A percentile compares a stretch with the other conserved stretches of the same genome.
phyloP scores from a whole-genome alignment of 129 eudicot genomes.

The Chrysanthemum seticuspe region DNA sequence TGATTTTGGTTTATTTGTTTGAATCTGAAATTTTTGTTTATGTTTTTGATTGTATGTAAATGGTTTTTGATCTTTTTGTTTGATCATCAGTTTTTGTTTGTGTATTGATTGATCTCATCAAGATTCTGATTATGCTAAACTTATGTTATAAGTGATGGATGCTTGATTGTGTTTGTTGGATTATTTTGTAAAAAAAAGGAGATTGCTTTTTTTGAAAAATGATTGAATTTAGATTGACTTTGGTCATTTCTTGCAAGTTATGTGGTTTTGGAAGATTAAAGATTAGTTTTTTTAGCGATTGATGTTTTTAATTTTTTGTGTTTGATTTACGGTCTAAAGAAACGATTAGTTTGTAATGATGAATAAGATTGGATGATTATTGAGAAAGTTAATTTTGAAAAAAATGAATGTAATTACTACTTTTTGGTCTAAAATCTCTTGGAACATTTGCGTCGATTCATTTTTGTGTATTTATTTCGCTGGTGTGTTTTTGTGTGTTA shows the following conservation, averaged over 20 bases:
- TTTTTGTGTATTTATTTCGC: neutral
- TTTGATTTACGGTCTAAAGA: slow-evolving; percentile 11
- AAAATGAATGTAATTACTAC: neutral
- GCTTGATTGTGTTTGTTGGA: neutral
- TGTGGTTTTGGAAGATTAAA: slow-evolving; percentile 25
- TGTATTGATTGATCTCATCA: neutral
- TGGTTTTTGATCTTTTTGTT: neutral
- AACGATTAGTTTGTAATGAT: neutral
- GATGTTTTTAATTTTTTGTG: neutral
- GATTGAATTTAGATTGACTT: neutral
- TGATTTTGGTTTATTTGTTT: neutral
- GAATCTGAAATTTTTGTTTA: neutral
- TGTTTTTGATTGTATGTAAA: neutral
- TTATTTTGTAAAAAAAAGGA: neutral
- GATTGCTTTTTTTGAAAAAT: neutral
- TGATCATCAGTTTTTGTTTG: neutral
- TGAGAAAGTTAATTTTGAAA: neutral
- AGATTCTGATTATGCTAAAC: neutral
- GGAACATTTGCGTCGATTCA: neutral
- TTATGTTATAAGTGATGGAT: neutral
- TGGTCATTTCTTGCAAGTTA: neutral
- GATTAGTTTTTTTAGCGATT: slow-evolving; percentile 11
- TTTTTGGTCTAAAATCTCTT: neutral
- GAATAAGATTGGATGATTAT: neutral
- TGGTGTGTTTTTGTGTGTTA: neutral